Evolutionary conservation across 306 rosid genomes (phyloP).

Genomic region (Quercus alba): DNA sequence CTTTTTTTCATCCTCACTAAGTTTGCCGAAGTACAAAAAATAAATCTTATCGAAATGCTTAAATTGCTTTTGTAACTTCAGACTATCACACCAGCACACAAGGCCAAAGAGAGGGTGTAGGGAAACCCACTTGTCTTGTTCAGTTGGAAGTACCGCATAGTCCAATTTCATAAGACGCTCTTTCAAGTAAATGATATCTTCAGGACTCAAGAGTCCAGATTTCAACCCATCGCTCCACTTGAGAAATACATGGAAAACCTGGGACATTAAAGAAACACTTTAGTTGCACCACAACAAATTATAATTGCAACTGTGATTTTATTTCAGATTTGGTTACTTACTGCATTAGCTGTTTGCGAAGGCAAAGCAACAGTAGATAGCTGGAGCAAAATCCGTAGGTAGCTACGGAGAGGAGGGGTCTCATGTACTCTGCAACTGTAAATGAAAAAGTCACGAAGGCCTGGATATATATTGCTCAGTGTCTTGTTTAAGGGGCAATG

Average conservation of each 20-base stretch:
- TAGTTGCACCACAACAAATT: conserved; percentile 16
- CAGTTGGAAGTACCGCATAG: conserved; percentile 76
- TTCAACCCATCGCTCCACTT: conserved; percentile 79
- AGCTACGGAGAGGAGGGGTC: conserved; percentile 66
- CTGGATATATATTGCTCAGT: conserved; percentile 58
- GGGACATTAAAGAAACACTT: conserved; percentile 19
- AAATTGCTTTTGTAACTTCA: conserved; percentile 58
- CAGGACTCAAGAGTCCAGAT: conserved; percentile 54
- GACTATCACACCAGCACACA: conserved; percentile 85
- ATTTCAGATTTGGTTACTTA: conserved; percentile 35
- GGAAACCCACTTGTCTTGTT: conserved; percentile 90
- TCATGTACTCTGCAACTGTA: conserved; percentile 63
- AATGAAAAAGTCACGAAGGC: conserved; percentile 76
- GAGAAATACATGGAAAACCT: conserved; percentile 77
- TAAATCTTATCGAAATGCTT: conserved; percentile 60
- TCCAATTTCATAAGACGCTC: conserved; percentile 58
- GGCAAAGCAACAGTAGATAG: conserved; percentile 67
- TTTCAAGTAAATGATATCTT: conserved; percentile 57
- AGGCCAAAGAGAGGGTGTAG: conserved; percentile 80
- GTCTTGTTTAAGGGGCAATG: conserved; percentile 48
- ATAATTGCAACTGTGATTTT: conserved; percentile 10
- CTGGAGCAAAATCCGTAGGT: conserved; percentile 77
- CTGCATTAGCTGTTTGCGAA: conserved; percentile 66
- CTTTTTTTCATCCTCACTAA: conserved; percentile 43
- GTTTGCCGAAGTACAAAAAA: conserved; percentile 61